Evolutionary conservation across 1,139 yeast species (phyloP).

Genomic region (Eremothecium sinecaudum): DNA sequence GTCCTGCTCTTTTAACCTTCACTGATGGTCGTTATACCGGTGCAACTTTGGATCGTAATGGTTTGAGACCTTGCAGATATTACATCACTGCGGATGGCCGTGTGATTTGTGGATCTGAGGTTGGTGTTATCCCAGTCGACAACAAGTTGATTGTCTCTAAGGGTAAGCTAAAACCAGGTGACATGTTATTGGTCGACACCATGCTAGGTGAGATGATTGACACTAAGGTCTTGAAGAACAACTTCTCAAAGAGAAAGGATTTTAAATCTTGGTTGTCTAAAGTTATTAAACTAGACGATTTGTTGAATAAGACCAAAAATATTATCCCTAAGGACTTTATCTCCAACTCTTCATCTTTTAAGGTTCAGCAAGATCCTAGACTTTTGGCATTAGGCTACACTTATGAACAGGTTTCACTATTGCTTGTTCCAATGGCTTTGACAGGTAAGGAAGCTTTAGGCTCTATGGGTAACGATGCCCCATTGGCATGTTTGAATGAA

Average conservation of each 20-base stretch:
- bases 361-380: constrained; percentile 73
- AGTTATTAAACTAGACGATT: constrained; percentile 72
- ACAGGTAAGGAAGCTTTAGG: constrained; percentile 93
- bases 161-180: constrained; percentile 94
- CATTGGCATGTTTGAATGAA: constrained; percentile 91
- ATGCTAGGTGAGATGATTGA: constrained; percentile 88
- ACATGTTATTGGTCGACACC: constrained; percentile 92
- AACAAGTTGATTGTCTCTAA: constrained; percentile 75
- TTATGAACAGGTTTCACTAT: constrained; percentile 74
- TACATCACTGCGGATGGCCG: constrained; percentile 91
- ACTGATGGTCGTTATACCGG: constrained; percentile 98
- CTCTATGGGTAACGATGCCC: constrained; percentile 97
- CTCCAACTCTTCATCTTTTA: constrained; percentile 26
- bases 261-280: constrained; percentile 91
- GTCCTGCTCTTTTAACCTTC: constrained; percentile 93
- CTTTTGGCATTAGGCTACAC: constrained; percentile 85
- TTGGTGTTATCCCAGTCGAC: constrained; percentile 87
- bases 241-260: constrained; percentile 78
- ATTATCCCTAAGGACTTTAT: constrained; percentile 21
- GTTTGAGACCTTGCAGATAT: constrained; percentile 96
- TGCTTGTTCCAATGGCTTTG: constrained; percentile 88
- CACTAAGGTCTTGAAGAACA: constrained; percentile 74
- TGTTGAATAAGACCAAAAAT: constrained; percentile 39
- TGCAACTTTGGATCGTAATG: constrained; percentile 95
- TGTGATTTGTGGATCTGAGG: constrained; percentile 97